Conservation (phyloP, 169 alveolate species). For the Plasmodium vivax region DNA sequence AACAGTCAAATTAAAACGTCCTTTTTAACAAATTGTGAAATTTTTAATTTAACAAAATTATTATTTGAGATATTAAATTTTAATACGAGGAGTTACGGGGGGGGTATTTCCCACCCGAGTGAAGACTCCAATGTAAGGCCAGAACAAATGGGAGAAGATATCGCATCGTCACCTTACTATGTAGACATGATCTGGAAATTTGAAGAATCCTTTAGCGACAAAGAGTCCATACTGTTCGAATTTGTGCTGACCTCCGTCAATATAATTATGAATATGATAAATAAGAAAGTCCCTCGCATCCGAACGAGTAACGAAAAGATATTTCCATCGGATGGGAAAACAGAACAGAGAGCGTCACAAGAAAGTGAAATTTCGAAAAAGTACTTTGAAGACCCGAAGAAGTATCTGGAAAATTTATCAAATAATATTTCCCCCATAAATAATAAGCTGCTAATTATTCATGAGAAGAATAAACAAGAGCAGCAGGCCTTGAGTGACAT, state of each 20-base stretch:
- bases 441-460: slow-evolving; percentile 24
- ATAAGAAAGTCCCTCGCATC: slow-evolving; percentile 15
- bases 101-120: background rate
- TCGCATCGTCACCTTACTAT: background rate
- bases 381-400: slow-evolving; percentile 26
- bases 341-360: background rate
- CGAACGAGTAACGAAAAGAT: background rate
- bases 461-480: slow-evolving; percentile 39
- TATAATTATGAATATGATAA: slow-evolving; percentile 39
- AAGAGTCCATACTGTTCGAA: slow-evolving; percentile 55
- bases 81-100: slow-evolving; percentile 22
- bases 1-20: slow-evolving; percentile 24
- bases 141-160: background rate
- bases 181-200: slow-evolving; percentile 46
- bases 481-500: slow-evolving; percentile 62
- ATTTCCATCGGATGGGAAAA: background rate
- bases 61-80: slow-evolving; percentile 58
- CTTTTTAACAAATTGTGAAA: slow-evolving; percentile 39
- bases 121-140: background rate
- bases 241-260: slow-evolving; percentile 51
- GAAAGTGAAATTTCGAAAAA: background rate
- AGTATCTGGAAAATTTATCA: slow-evolving; percentile 25
- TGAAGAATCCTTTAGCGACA: slow-evolving; percentile 33
- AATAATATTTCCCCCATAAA: slow-evolving; percentile 12
- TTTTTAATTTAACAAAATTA: slow-evolving; percentile 48